Percentiles rank a stretch among this genome's conserved stretches.
phyloP scores from a whole-genome alignment of 2,329 filamentous ascomycete species.

The Colletotrichum sp. region DNA sequence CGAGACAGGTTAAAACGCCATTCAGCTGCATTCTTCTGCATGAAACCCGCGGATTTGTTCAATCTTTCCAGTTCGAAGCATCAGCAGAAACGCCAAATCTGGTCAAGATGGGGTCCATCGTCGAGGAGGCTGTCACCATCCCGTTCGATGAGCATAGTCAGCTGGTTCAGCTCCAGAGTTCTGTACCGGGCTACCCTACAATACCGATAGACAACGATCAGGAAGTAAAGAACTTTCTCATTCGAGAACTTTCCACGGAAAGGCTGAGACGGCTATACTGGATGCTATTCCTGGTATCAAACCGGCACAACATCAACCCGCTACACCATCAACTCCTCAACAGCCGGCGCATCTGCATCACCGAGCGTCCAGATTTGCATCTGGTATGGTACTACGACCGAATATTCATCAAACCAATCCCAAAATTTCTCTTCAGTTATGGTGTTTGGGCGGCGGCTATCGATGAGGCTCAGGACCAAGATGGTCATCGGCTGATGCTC shows the following conservation, averaged over 20 bases:
- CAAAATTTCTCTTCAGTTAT: slow-evolving; percentile 28
- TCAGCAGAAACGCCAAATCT: background rate
- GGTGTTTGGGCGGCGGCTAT: slow-evolving; percentile 26
- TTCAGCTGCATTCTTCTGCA: background rate
- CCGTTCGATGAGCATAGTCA: background rate
- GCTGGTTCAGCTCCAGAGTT: background rate
- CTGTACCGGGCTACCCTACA: background rate
- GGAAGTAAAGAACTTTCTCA: background rate
- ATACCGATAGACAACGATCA: background rate
- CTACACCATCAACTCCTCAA: slow-evolving; percentile 34
- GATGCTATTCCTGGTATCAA: background rate
- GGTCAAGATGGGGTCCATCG: background rate
- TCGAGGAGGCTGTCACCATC: background rate
- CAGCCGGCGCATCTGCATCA: slow-evolving; percentile 32
- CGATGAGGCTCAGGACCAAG: background rate
- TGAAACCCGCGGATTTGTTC: background rate
- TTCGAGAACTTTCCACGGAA: background rate
- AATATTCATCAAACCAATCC: slow-evolving; percentile 39
- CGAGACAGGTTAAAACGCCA: background rate
- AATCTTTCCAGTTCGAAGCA: background rate
- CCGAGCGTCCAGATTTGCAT: slow-evolving; percentile 38
- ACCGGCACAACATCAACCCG: slow-evolving; percentile 23
- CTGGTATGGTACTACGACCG: slow-evolving; percentile 32
- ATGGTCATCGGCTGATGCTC: background rate
- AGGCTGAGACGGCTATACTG: background rate